These are phyloP conservation scores for Chenopodium formosanum DNA, from an alignment of 148 eudicot species.

Conservation along the genomic window DNA sequence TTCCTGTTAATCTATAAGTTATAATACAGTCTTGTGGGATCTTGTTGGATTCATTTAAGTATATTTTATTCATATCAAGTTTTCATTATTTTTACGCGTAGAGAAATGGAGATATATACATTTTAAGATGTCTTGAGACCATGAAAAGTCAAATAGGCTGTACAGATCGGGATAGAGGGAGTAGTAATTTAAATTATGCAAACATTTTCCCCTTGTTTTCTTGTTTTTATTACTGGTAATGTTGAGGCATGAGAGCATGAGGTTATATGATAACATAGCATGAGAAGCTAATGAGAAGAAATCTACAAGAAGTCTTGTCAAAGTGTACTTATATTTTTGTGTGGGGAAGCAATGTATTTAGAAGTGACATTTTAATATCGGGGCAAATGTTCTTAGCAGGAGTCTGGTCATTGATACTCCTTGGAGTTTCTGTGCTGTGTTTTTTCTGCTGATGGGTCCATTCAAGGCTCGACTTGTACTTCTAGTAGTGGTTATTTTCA, in stretches of 20 bases:
- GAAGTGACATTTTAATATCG: too few species aligned
- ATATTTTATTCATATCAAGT: too few species aligned
- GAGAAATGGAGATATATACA: too few species aligned
- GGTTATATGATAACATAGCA: background rate
- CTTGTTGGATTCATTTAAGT: too few species aligned
- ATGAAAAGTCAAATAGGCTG: too few species aligned
- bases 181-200: background rate
- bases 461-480: background rate
- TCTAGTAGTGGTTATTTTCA: background rate
- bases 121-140: too few species aligned
- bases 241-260: background rate
- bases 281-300: background rate
- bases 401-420: background rate
- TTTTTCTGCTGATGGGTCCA: background rate
- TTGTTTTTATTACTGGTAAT: background rate
- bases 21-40: too few species aligned
- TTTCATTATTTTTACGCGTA: too few species aligned
- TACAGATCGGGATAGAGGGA: too few species aligned
- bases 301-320: background rate
- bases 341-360: background rate
- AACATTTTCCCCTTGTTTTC: background rate
- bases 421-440: background rate
- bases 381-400: background rate
- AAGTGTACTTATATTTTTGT: background rate
- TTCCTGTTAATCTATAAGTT: too few species aligned